Percentiles rank a stretch among this genome's conserved stretches.
Conservation (phyloP, 495 filamentous ascomycete genomes). For the Filosporella fistucella region DNA sequence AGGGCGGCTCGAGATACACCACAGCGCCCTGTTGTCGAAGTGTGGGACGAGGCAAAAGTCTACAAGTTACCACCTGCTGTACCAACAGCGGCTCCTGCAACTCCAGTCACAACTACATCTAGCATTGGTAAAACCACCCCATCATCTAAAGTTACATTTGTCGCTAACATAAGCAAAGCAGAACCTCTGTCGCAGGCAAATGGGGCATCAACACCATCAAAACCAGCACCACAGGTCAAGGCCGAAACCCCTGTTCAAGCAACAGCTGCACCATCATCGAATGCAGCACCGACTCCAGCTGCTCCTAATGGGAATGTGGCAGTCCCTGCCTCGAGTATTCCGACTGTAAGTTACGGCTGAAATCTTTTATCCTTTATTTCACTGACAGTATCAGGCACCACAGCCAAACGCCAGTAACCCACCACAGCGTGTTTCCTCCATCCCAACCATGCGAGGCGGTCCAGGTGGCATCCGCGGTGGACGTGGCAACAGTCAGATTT, state of each 20-base stretch:
- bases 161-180: too few species aligned
- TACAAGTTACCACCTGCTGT: constrained; percentile 51
- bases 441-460: constrained; percentile 42
- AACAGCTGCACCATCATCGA: constrained; percentile 8
- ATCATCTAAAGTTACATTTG: too few species aligned
- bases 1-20: constrained; percentile 81
- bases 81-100: constrained; percentile 31
- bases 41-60: constrained; percentile 74
- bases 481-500: constrained; percentile 26
- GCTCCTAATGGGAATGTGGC: constrained; percentile 6
- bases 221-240: constrained; percentile 17
- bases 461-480: constrained; percentile 30
- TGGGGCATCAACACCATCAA: constrained; percentile 10
- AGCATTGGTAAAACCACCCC: neutral
- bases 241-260: constrained; percentile 2
- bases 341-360: constrained; percentile 37
- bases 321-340: constrained; percentile 40
- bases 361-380: constrained; percentile 27
- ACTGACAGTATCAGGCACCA: too few species aligned
- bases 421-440: constrained; percentile 34
- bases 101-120: constrained; percentile 8
- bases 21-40: constrained; percentile 71
- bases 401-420: constrained; percentile 26
- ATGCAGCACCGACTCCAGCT: constrained; percentile 14
- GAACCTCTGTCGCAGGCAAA: too few species aligned